phyloP scores from a whole-genome alignment of 129 eudicot genomes.

The Saussurea involucrata region DNA sequence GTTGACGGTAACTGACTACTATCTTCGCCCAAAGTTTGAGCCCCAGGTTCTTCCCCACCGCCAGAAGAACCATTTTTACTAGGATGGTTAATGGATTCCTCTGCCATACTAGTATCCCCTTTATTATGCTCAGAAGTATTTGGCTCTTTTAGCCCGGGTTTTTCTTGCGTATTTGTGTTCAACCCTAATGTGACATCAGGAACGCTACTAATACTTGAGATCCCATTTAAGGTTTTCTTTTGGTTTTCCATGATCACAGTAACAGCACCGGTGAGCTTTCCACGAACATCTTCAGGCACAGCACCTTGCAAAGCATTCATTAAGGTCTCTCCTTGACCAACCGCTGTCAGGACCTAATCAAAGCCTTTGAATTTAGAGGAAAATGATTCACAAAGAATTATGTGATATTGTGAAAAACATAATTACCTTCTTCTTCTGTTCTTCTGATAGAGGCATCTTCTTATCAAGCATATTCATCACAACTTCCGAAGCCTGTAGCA shows the following conservation, averaged over 20 bases:
- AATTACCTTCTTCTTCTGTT: constrained; percentile 71
- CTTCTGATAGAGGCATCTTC: constrained; percentile 75
- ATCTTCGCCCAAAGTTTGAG: constrained; percentile 28
- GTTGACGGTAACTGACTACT: constrained; percentile 27
- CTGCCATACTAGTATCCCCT: constrained; percentile 25
- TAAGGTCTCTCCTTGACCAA: constrained; percentile 82
- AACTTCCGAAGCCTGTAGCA: constrained; percentile 66
- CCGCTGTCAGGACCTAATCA: constrained; percentile 71
- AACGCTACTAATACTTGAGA: constrained; percentile 26
- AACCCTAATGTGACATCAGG: constrained; percentile 41
- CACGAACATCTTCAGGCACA: constrained; percentile 97
- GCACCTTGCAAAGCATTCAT: constrained; percentile 88
- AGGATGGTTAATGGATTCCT: constrained; percentile 24
- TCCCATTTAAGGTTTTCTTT: constrained; percentile 49
- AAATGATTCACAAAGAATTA: background rate
- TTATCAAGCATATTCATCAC: constrained; percentile 88
- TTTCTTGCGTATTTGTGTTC: constrained; percentile 35
- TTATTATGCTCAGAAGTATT: constrained; percentile 36
- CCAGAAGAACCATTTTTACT: constrained; percentile 31
- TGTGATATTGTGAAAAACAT: background rate
- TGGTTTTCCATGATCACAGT: constrained; percentile 60
- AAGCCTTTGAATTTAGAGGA: background rate
- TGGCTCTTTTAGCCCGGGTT: constrained; percentile 12
- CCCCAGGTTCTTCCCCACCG: constrained; percentile 20
- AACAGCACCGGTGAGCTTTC: constrained; percentile 66